Conservation (phyloP, 208 protist genomes). For the Trypanosoma caninum region DNA sequence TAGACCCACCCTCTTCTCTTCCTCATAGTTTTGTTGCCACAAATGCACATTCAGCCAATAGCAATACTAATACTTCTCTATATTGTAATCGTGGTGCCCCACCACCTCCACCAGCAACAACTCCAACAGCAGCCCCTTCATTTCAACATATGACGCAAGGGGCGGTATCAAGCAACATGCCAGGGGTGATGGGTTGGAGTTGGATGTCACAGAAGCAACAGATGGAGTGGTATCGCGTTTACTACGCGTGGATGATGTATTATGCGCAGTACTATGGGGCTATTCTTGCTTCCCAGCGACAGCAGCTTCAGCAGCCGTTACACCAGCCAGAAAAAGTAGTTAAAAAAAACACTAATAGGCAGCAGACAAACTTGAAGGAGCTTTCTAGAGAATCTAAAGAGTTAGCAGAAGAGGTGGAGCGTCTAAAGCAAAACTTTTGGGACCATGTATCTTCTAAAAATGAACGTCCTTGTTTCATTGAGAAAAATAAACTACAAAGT, state of each 20-base stretch:
- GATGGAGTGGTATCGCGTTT: slow-evolving; percentile 49
- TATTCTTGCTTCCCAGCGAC: slow-evolving; percentile 13
- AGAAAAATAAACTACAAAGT: neutral
- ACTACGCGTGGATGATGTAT: slow-evolving; percentile 67
- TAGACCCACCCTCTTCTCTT: neutral
- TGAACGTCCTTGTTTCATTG: neutral
- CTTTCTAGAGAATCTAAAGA: slow-evolving; percentile 14
- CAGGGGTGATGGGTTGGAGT: slow-evolving; percentile 14
- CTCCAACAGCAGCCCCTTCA: slow-evolving; percentile 15
- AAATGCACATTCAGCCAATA: neutral
- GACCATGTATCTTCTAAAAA: neutral
- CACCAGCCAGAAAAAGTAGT: neutral
- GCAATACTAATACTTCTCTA: neutral
- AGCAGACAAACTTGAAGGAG: neutral
- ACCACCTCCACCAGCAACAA: slow-evolving; percentile 15
- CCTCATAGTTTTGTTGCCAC: neutral
- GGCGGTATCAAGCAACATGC: neutral
- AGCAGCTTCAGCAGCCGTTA: slow-evolving; percentile 2
- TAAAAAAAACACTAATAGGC: neutral
- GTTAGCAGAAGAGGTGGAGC: slow-evolving; percentile 14
- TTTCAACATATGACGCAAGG: slow-evolving; percentile 8
- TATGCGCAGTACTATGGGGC: slow-evolving; percentile 55
- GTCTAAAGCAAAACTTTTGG: slow-evolving; percentile 7
- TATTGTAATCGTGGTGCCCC: neutral
- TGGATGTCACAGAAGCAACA: slow-evolving; percentile 12